Evolutionary conservation across 768 basidiomycete species (phyloP).

Genomic region (Termitomyces sp.): DNA sequence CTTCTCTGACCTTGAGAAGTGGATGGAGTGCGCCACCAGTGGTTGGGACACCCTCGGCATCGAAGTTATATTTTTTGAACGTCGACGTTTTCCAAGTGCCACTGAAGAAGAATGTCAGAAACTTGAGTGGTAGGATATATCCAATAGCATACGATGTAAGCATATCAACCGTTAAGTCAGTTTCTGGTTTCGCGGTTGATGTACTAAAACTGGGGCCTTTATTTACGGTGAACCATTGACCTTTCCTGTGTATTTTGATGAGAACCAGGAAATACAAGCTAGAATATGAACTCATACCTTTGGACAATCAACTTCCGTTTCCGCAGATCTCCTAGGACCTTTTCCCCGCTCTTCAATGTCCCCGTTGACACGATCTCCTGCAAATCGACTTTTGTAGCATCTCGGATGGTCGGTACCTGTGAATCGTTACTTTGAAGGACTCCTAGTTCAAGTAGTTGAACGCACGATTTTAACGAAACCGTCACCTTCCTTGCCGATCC

Average conservation of each 20-base stretch:
- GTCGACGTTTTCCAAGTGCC: constrained; percentile 90
- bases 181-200: constrained; percentile 88
- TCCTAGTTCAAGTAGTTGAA: constrained; percentile 12
- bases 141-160: constrained; percentile 66
- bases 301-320: constrained; percentile 88
- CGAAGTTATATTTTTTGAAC: constrained; percentile 99
- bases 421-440: constrained; percentile 3
- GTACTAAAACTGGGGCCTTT: constrained; percentile 89
- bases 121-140: not conserved
- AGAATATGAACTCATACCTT: constrained; percentile 45
- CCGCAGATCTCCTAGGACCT: constrained; percentile 76
- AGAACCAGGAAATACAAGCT: not conserved
- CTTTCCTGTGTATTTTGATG: constrained; percentile 57
- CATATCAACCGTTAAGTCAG: constrained; percentile 96
- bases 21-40: constrained; percentile 93
- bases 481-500: constrained; percentile 89
- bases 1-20: constrained; percentile 94
- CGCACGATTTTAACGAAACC: constrained; percentile 84
- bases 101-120: constrained; percentile 33
- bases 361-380: constrained; percentile 70
- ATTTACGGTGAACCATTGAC: constrained; percentile 87
- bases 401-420: constrained; percentile 62
- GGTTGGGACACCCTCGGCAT: constrained; percentile 88
- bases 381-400: constrained; percentile 72
- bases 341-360: constrained; percentile 70